Evolutionary conservation across 73 alveolate species (phyloP).

Genomic region (Tetrahymena thermophila): DNA sequence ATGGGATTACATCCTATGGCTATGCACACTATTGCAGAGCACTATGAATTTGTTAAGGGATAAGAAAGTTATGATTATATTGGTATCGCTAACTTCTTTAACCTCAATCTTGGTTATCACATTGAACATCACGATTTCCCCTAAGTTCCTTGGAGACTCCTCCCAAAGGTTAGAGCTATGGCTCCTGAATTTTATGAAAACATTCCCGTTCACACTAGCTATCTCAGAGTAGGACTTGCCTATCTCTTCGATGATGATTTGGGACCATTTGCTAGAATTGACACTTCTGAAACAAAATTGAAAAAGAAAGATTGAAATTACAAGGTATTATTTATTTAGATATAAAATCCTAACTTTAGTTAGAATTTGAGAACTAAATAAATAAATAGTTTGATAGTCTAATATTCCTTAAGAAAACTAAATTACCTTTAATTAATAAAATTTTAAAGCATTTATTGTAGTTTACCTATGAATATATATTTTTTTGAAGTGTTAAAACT

Average conservation of each 20-base stretch:
- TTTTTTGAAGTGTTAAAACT: too few species aligned
- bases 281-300: neutral
- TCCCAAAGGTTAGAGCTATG: constrained; percentile 50
- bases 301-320: neutral
- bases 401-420: too few species aligned
- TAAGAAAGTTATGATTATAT: constrained; percentile 53
- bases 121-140: constrained; percentile 74
- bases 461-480: neutral
- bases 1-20: constrained; percentile 54
- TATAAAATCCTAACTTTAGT: neutral
- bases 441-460: neutral
- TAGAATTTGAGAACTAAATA: neutral
- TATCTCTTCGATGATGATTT: constrained; percentile 47
- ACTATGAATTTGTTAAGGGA: constrained; percentile 49
- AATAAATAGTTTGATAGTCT: neutral
- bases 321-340: neutral
- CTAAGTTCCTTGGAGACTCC: constrained; percentile 44
- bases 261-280: constrained; percentile 41
- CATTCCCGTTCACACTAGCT: constrained; percentile 44
- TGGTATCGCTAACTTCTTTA: constrained; percentile 45
- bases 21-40: constrained; percentile 64
- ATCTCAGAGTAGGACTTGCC: constrained; percentile 21
- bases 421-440: too few species aligned
- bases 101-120: constrained; percentile 61
- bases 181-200: constrained; percentile 62